Evolutionary conservation across 2,329 filamentous ascomycete genomes (phyloP), one percentile per base, ranked within the genome.

Genomic region (Cladophialophora psammophila): DNA sequence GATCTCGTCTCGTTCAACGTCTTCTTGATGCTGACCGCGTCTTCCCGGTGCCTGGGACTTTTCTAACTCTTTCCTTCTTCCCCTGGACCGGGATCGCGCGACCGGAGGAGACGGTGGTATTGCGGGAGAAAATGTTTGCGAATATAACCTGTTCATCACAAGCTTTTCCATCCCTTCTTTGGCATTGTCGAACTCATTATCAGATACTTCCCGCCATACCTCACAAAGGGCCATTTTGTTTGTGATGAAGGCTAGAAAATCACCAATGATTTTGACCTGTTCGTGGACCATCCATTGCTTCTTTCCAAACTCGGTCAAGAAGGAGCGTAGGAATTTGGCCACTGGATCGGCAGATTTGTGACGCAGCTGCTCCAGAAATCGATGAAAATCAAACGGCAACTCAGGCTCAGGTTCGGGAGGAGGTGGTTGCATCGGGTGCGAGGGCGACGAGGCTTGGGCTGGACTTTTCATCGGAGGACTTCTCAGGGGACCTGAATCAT

Each of bases 241-340:
- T 62, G 92, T 91, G 71, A 99, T 99, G 75, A 99, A 99, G 53
- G 93, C 89, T 56, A 99, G 83, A 73, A 99, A 99, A 77, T 99
- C 96, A 72, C 92, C 89, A 68, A 99, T 97, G 69, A 99, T 98
- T 81, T 99, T 99, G 77, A 98, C 95, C 78, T 99, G 95, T 80
- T 99, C 95, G 77, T 99, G 95, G 6, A 97, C 95, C 92, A 97
- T 96, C 95, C 95, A 99, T 79, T 98, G 95, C 73, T 94, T 92
- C 82, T 98, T 99, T 40, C 89, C 92, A 79, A 99, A 99, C 78
- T 99, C 96, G 57, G 88, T 89, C 35, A 99, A 82, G 75, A 99
- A 99, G 0, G 95, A 98, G 71, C 96, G 92, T 54, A 99, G 85
- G 76, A 97, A 99, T 71, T 94, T 91, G 5, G 96, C 96, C 1